Evolutionary conservation across 371 early-diverging fungal genomes (phyloP).

Genomic region (Saksenaea vasiformis): DNA sequence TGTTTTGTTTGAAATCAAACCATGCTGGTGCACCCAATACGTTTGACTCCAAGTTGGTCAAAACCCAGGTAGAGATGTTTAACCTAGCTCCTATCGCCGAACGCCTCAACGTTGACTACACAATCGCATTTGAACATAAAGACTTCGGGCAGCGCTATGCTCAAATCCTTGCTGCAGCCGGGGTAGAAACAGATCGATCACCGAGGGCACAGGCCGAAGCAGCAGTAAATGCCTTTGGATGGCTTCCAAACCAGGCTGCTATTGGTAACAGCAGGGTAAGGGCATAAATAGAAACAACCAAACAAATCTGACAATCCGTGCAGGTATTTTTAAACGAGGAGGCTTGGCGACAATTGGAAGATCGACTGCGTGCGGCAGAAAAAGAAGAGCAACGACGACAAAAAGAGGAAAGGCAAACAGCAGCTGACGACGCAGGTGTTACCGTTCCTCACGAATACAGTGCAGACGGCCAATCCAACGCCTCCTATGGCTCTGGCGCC

Average conservation of each 20-base stretch:
- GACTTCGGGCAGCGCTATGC: slow-evolving; percentile 68
- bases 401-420: slow-evolving; percentile 31
- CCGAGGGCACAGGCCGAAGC: slow-evolving; percentile 51
- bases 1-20: slow-evolving; percentile 76
- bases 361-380: slow-evolving; percentile 41
- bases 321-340: slow-evolving; percentile 69
- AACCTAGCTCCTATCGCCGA: slow-evolving; percentile 53
- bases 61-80: slow-evolving; percentile 55
- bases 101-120: slow-evolving; percentile 50
- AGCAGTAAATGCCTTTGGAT: slow-evolving; percentile 57
- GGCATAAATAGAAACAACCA: background rate
- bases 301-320: background rate
- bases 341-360: slow-evolving; percentile 70
- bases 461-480: slow-evolving; percentile 5
- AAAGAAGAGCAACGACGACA: slow-evolving; percentile 34
- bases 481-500: slow-evolving; percentile 10
- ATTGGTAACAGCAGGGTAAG: slow-evolving; percentile 63
- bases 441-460: background rate
- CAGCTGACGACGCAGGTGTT: slow-evolving; percentile 13
- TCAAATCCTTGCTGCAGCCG: slow-evolving; percentile 35
- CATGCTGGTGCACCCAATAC: slow-evolving; percentile 51
- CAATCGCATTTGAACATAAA: slow-evolving; percentile 50
- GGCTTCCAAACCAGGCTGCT: slow-evolving; percentile 62
- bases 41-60: slow-evolving; percentile 57
- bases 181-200: slow-evolving; percentile 35